A percentile compares a stretch with the other conserved stretches of the same genome.
Evolutionary conservation across 352 stramenopile genomes (phyloP).

Genomic region (Pythium utonaiense): DNA sequence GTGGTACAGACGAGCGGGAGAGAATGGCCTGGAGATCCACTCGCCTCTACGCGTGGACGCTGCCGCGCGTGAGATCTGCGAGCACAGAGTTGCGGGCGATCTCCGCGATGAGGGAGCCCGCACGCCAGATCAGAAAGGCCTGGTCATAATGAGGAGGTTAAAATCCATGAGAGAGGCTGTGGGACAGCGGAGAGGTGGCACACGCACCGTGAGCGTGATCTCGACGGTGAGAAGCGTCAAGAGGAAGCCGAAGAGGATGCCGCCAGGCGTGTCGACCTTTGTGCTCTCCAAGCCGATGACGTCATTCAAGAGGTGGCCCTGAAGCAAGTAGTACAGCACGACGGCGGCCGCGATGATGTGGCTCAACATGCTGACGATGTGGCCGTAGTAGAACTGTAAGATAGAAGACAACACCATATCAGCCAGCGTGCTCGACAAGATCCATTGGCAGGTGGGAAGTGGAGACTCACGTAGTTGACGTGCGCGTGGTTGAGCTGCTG

Average conservation of each 20-base stretch:
- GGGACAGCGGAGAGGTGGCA: too few relatives aligned
- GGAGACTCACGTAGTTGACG: slow-evolving; percentile 26
- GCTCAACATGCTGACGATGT: slow-evolving; percentile 45
- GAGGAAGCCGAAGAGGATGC: slow-evolving; percentile 63
- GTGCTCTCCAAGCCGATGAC: slow-evolving; percentile 30
- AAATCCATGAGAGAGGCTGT: too few relatives aligned
- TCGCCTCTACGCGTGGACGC: slow-evolving; percentile 23
- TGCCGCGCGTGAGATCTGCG: slow-evolving; percentile 32
- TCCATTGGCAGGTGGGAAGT: too few relatives aligned
- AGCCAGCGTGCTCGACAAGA: background rate
- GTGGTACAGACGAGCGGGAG: background rate
- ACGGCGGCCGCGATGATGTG: slow-evolving; percentile 59
- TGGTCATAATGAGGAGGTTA: slow-evolving; percentile 16
- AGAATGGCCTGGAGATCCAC: background rate
- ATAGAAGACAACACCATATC: background rate
- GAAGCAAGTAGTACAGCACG: slow-evolving; percentile 52
- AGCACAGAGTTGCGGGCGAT: slow-evolving; percentile 71
- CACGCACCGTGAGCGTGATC: slow-evolving; percentile 58
- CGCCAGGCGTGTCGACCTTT: slow-evolving; percentile 27
- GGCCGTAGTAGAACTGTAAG: slow-evolving; percentile 65
- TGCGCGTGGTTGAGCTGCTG: slow-evolving; percentile 37
- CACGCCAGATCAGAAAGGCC: slow-evolving; percentile 49
- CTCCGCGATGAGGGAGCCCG: slow-evolving; percentile 61
- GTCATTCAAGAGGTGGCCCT: slow-evolving; percentile 53
- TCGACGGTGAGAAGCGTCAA: slow-evolving; percentile 48